phyloP scores from a whole-genome alignment of 305 asterid species.

The Fraxinus angustifolia region DNA sequence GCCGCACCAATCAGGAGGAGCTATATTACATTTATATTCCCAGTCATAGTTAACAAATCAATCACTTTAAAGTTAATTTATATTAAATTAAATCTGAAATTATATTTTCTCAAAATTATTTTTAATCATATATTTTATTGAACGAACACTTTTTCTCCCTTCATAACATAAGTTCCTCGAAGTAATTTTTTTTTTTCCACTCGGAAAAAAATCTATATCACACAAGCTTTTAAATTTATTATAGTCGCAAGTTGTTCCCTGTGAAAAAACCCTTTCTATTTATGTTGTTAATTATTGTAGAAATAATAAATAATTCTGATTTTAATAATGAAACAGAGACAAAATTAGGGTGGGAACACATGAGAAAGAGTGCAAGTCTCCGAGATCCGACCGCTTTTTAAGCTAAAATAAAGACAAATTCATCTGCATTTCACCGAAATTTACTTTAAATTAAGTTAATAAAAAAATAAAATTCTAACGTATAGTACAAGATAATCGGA shows the following conservation, averaged over 20 bases:
- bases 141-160: too few relatives aligned
- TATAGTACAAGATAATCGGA: neutral
- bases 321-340: neutral
- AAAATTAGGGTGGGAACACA: constrained; percentile 22
- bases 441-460: neutral
- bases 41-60: too few relatives aligned
- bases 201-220: too few relatives aligned
- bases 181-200: too few relatives aligned
- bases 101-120: too few relatives aligned
- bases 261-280: neutral
- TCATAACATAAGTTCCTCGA: too few relatives aligned
- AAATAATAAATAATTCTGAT: neutral
- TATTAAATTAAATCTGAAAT: too few relatives aligned
- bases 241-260: neutral
- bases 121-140: too few relatives aligned
- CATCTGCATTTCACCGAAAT: neutral
- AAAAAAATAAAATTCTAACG: neutral
- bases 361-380: constrained; percentile 28
- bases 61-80: too few relatives aligned
- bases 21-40: too few relatives aligned
- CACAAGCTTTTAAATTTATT: neutral
- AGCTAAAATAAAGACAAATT: neutral
- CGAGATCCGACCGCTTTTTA: constrained; percentile 12
- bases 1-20: too few relatives aligned
- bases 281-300: neutral